Conservation (phyloP, 192 early-diverging fungal species). For the Coemansia sp. region DNA sequence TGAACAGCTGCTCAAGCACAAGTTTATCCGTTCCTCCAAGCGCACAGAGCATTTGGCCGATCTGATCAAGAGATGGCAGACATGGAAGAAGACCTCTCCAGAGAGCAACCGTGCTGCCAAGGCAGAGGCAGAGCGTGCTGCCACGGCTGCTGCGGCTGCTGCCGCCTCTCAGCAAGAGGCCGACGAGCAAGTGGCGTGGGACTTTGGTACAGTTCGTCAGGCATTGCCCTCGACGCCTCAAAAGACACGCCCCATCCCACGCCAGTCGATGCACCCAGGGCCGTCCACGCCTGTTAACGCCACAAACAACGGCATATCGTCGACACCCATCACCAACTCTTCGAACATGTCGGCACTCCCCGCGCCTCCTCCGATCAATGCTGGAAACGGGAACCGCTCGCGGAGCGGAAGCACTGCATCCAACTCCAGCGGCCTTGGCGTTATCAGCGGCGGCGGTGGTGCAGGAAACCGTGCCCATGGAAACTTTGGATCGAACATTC, state of each 20-base stretch:
- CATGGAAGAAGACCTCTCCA: constrained; percentile 65
- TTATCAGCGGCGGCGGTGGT: constrained; percentile 18
- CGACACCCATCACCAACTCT: constrained; percentile 30
- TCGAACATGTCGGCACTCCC: constrained; percentile 51
- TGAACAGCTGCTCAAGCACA: constrained; percentile 83
- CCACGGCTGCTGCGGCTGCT: background rate
- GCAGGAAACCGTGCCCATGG: constrained; percentile 26
- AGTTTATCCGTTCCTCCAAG: constrained; percentile 81
- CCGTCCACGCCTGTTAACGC: constrained; percentile 6
- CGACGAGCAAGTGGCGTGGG: constrained; percentile 50
- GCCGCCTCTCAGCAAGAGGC: constrained; percentile 8
- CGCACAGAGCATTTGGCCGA: constrained; percentile 85
- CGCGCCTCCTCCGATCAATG: constrained; percentile 44
- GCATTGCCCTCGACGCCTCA: constrained; percentile 40
- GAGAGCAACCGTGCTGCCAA: constrained; percentile 34
- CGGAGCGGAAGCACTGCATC: constrained; percentile 56
- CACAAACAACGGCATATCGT: constrained; percentile 21
- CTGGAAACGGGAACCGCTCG: constrained; percentile 44
- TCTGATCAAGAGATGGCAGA: constrained; percentile 79
- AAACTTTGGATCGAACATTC: constrained; percentile 42
- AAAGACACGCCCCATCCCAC: constrained; percentile 10
- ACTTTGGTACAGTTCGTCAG: constrained; percentile 50
- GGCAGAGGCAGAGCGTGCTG: constrained; percentile 16
- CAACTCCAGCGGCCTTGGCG: constrained; percentile 30
- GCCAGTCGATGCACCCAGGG: constrained; percentile 1